phyloP scores from a whole-genome alignment of 768 basidiomycete species.

The Suillus lakei region DNA sequence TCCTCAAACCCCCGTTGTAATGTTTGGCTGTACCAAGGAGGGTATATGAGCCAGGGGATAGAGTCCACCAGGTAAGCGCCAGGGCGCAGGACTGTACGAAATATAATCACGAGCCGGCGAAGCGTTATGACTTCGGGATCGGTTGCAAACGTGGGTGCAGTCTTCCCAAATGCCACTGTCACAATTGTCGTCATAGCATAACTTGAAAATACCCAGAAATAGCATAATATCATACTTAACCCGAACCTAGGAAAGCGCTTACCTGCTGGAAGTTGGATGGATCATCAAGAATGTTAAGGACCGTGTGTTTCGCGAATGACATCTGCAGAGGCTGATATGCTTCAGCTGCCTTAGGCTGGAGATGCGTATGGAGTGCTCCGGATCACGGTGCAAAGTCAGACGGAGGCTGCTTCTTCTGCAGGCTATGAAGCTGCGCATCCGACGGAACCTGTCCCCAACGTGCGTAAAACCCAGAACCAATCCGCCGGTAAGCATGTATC shows the following conservation, averaged over 20 bases:
- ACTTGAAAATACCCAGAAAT: background rate
- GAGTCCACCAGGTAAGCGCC: background rate
- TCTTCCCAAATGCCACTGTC: background rate
- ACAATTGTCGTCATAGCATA: background rate
- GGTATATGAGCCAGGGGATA: too few relatives aligned
- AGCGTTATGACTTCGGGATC: background rate
- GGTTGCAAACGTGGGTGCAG: background rate
- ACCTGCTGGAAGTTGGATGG: background rate
- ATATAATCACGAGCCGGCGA: background rate
- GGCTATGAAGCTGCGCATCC: background rate
- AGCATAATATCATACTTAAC: too few relatives aligned
- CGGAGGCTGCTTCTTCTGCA: background rate
- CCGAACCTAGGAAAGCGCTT: background rate
- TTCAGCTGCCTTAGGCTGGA: background rate
- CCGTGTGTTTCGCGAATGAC: background rate
- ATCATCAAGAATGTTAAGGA: background rate
- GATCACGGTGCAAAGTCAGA: background rate
- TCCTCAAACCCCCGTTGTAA: too few relatives aligned
- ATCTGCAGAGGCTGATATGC: background rate
- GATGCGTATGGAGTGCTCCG: background rate
- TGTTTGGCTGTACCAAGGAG: too few relatives aligned
- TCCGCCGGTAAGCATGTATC: background rate
- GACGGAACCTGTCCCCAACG: background rate
- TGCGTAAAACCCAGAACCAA: background rate
- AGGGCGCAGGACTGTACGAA: background rate